Percentiles rank a stretch among this genome's conserved stretches.
Evolutionary conservation across 441 rosid species (phyloP).

Genomic region (Pelargonium australe): DNA sequence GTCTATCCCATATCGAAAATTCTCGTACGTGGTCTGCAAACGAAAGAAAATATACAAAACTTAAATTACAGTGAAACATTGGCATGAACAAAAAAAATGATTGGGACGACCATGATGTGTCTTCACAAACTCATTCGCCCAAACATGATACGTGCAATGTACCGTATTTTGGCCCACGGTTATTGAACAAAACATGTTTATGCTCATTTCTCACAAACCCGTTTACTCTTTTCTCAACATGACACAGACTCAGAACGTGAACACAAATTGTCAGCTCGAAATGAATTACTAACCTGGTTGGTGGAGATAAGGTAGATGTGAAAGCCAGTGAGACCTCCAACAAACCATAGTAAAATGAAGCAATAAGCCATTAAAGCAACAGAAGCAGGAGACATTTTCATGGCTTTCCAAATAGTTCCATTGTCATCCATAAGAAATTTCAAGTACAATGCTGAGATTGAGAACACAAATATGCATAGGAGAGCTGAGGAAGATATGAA

Average conservation of each 20-base stretch:
- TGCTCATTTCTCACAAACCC: no score
- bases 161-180: no score
- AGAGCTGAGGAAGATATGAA: slow-evolving; percentile 53
- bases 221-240: no score
- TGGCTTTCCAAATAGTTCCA: slow-evolving; percentile 46
- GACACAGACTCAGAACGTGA: no score
- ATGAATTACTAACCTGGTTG: slow-evolving; percentile 41
- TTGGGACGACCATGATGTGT: no score
- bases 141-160: no score
- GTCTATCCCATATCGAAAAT: slow-evolving; percentile 37
- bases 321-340: slow-evolving; percentile 58
- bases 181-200: no score
- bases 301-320: slow-evolving; percentile 61
- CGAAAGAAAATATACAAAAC: not conserved
- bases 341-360: slow-evolving; percentile 51
- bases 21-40: slow-evolving; percentile 67
- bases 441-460: slow-evolving; percentile 45
- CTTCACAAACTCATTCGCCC: no score
- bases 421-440: slow-evolving; percentile 41
- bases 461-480: slow-evolving; percentile 52
- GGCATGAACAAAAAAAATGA: no score
- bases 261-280: not conserved
- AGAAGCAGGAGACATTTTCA: slow-evolving; percentile 51
- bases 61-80: no score
- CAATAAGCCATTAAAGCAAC: slow-evolving; percentile 45